phyloP scores from a whole-genome alignment of 2,329 filamentous ascomycete genomes.

The Sporothrix sp. region DNA sequence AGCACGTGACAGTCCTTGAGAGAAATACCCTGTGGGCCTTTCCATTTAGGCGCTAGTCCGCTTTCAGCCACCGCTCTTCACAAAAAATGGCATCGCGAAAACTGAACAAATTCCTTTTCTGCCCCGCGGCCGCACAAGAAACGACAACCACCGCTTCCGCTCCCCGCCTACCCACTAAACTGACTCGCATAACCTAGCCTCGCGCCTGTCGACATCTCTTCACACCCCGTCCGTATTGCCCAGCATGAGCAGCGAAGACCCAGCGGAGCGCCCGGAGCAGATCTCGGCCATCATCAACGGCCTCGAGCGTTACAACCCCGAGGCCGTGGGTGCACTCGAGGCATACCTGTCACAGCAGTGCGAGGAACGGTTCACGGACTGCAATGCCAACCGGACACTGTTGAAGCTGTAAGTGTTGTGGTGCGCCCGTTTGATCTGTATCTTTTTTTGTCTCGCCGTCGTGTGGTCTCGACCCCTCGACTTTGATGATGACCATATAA shows the following conservation, averaged over 20 bases:
- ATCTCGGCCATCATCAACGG: conserved; percentile 93
- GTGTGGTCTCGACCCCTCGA: conserved; percentile 10
- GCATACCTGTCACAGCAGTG: conserved; percentile 92
- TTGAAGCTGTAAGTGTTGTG: conserved; percentile 78
- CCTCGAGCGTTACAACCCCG: conserved; percentile 96
- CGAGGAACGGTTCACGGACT: conserved; percentile 87
- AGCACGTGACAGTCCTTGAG: background rate
- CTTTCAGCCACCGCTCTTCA: conserved; percentile 14
- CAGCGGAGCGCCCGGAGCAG: conserved; percentile 82
- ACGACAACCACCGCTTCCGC: background rate
- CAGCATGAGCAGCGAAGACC: conserved; percentile 68
- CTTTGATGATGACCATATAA: conserved; percentile 66
- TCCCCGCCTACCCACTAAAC: background rate
- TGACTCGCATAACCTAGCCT: conserved; percentile 17
- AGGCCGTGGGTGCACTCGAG: conserved; percentile 88
- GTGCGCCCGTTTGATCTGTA: too few relatives aligned
- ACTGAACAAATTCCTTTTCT: conserved; percentile 12
- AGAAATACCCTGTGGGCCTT: conserved; percentile 7
- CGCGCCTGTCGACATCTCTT: conserved; percentile 8
- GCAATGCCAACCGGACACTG: conserved; percentile 91
- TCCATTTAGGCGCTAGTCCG: conserved; percentile 8
- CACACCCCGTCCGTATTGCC: conserved; percentile 14
- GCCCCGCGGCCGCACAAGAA: conserved; percentile 9
- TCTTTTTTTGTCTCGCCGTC: background rate
- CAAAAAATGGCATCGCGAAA: conserved; percentile 16